These are phyloP conservation scores for Clavariopsis aquatica DNA, from an alignment of 495 filamentous ascomycete species.

Conservation along the genomic window DNA sequence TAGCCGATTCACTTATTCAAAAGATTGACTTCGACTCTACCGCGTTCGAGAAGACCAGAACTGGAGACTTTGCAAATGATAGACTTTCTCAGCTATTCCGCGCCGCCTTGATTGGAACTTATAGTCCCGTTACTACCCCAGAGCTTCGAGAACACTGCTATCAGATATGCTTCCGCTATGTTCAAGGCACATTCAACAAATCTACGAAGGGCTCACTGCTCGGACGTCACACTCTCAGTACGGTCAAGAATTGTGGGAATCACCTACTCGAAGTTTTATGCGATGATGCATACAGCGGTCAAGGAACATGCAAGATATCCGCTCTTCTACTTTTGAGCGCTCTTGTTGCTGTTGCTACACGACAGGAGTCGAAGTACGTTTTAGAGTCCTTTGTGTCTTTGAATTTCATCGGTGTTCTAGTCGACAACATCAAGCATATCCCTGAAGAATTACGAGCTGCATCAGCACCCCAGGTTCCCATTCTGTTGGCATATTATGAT, in stretches of 20 bases:
- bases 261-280: conserved; percentile 81
- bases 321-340: conserved; percentile 76
- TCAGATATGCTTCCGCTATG: conserved; percentile 81
- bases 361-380: conserved; percentile 66
- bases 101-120: conserved; percentile 71
- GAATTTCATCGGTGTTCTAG: conserved; percentile 85
- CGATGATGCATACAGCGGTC: conserved; percentile 88
- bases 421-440: conserved; percentile 77
- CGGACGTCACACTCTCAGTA: conserved; percentile 67
- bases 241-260: conserved; percentile 74
- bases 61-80: conserved; percentile 77
- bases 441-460: conserved; percentile 62
- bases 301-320: conserved; percentile 75
- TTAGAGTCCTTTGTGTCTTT: conserved; percentile 77
- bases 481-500: conserved; percentile 59
- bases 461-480: conserved; percentile 48
- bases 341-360: conserved; percentile 64
- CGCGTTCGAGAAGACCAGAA: conserved; percentile 40
- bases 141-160: conserved; percentile 80
- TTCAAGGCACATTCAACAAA: conserved; percentile 67
- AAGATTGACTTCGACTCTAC: conserved; percentile 61
- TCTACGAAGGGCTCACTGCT: conserved; percentile 48
- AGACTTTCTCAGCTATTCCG: conserved; percentile 91
- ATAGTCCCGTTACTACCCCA: conserved; percentile 66
- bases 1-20: conserved; percentile 74